Conservation (phyloP, 495 filamentous ascomycete species). For the Tetracladium setigerum region DNA sequence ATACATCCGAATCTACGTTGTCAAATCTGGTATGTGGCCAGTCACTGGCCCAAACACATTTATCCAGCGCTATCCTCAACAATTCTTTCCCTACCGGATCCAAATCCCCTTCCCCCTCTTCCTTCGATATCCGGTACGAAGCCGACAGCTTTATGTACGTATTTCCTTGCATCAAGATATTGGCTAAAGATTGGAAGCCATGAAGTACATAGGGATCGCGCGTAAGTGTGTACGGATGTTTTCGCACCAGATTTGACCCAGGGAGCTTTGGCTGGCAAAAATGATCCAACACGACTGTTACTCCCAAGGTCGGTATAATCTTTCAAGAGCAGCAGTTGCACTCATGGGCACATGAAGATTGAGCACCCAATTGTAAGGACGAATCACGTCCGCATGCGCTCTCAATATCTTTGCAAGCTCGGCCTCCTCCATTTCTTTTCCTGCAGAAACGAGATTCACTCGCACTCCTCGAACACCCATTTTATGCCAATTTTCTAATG, state of each 20-base stretch:
- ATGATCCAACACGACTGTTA: conserved; percentile 43
- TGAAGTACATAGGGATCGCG: conserved; percentile 32
- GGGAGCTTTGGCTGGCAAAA: conserved; percentile 31
- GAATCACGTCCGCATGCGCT: conserved; percentile 36
- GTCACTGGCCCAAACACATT: conserved; percentile 43
- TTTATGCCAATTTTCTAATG: conserved; percentile 36
- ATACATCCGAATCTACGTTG: conserved; percentile 35
- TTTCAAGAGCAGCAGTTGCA: conserved; percentile 33
- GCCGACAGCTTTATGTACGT: conserved; percentile 45
- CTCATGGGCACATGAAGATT: conserved; percentile 40
- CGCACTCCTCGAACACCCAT: conserved; percentile 44
- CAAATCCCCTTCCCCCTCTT: conserved; percentile 28
- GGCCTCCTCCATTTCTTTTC: conserved; percentile 16
- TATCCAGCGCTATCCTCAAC: conserved; percentile 27
- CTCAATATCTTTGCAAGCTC: conserved; percentile 27
- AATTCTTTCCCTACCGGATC: conserved; percentile 33
- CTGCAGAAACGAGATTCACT: conserved; percentile 34
- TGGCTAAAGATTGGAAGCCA: conserved; percentile 35
- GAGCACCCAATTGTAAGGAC: conserved; percentile 38
- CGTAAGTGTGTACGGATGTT: background rate
- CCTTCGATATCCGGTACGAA: conserved; percentile 38
- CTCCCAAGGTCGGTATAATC: conserved; percentile 33
- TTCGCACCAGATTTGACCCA: background rate
- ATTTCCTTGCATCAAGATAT: conserved; percentile 29
- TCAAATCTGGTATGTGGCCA: conserved; percentile 47